Evolutionary conservation across 2,329 filamentous ascomycete species (phyloP), one percentile per base, ranked within the genome.

Genomic region (Ophiostoma populinum): DNA sequence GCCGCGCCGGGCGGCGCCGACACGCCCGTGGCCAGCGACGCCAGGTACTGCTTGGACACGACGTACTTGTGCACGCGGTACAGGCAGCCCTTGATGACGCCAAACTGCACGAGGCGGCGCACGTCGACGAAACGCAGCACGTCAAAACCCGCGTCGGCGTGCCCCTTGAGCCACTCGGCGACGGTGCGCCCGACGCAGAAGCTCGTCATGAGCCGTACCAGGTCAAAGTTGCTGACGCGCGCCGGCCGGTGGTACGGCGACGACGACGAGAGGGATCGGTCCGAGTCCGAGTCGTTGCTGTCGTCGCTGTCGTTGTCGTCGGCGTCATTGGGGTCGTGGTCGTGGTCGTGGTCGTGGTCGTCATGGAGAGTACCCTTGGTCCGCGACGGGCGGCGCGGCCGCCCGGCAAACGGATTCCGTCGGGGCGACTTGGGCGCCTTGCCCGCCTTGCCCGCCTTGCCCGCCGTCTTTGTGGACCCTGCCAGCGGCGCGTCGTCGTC

Each of bases 31-130:
- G 67, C 70, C 36, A 74, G 50, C 3, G 59, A 57, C 7, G 65
- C 60, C 16, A 77, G 55, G 45, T 73, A 70, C 50, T 71, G 67
- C 48, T 71, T 72, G 4, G 67, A 74, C 1, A 92, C 70, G 19
- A 83, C 80, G 51, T 92, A 92, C 53, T 90, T 92, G 58, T 95
- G 83, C 26, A 94, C 77, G 22, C 90, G 73, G 55, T 94, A 94
- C 17, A 98, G 58, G 45, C 92, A 80, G 12, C 87, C 86, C 57
- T 95, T 95, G 53, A 95, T 92, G 40, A 94, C 70, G 38, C 87
- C 90, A 49, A 95, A 98, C 40, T 92, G 92, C 43, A 95, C 82
- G 43, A 98, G 76, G 19, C 90, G 76, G 10, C 90, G 73, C 37
- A 94, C 73, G 52, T 98, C 90, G 38, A 98, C 74, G 48, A 77